Evolutionary conservation across 2,329 filamentous ascomycete species (phyloP).

Genomic region (Pseudopithomyces maydicus): DNA sequence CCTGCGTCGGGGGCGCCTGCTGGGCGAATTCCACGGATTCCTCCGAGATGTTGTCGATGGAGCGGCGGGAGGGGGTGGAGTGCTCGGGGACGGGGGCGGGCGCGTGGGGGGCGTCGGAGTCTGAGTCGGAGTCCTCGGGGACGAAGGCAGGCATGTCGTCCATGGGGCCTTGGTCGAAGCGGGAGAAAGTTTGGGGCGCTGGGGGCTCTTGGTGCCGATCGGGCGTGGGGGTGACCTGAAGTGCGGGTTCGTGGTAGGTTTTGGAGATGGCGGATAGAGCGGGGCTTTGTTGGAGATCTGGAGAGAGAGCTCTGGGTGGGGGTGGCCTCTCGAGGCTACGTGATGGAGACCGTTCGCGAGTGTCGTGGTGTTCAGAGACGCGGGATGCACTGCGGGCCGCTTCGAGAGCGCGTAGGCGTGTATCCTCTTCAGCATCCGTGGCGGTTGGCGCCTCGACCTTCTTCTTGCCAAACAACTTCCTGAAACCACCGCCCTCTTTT

Average conservation of each 20-base stretch:
- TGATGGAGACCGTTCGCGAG: constrained; percentile 32
- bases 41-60: constrained; percentile 47
- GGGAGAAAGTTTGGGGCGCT: constrained; percentile 65
- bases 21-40: constrained; percentile 46
- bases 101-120: constrained; percentile 30
- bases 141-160: constrained; percentile 84
- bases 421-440: constrained; percentile 21
- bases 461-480: constrained; percentile 48
- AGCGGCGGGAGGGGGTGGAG: constrained; percentile 24
- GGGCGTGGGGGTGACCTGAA: constrained; percentile 62
- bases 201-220: constrained; percentile 64
- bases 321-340: constrained; percentile 26
- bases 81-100: constrained; percentile 20
- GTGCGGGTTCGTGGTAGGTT: constrained; percentile 48
- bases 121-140: constrained; percentile 54
- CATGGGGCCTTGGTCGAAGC: constrained; percentile 88
- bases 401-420: constrained; percentile 24
- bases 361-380: constrained; percentile 25
- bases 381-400: constrained; percentile 31
- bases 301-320: constrained; percentile 24
- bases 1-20: constrained; percentile 56
- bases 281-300: constrained; percentile 32
- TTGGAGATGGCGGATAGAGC: constrained; percentile 26
- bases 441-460: constrained; percentile 32
- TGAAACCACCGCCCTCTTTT: constrained; percentile 44